Base-by-base conservation (phyloP, 345 rosid species). In the Carallia pectinifolia region DNA sequence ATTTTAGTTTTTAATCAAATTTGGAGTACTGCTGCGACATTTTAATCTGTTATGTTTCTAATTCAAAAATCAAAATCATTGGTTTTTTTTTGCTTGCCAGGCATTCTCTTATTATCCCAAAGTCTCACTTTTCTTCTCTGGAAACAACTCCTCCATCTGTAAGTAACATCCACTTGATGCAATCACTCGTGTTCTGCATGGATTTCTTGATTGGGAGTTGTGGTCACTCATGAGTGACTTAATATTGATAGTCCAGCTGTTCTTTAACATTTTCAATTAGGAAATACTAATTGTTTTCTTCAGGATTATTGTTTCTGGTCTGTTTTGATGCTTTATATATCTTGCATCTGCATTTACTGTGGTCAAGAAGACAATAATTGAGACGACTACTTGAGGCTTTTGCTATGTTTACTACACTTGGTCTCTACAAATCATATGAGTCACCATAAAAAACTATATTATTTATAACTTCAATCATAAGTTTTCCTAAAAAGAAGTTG, bases 101-200 rank as follows among this genome's bases (percentile, higher is more conserved):
- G 93, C 98, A 94, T 86, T 91, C 96, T 37, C 96, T 94, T 79
- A 85, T 94, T 66, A 85, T 91, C 61, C 97, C 98, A 3, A 94
- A 91, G 73, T 84, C 87, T 54, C 98, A 91, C 81, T 91, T 80
- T 80, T 78, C 92, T 58, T 87, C 89, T 39, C 76, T 94, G 82
- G 92, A 88, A 77, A 81, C 77, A 48, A 94, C 98, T 70, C 98
- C 96, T 65, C 89, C 97, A 62, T 81, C 89, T 72, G 98, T 94
- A 92, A 94, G 98, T 86, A 52, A 40, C 13, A 47, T 67, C 69
- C 29, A 17, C 40, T 62, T 53, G 55, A 54, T 53, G 8, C 65
- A 36, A 40, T 54, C 30, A 30, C 50, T 53, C 44, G 5, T 65
- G 5, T 15, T 36, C 44, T 27, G 17, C 8, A n/a, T 17, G 40